These are phyloP conservation scores for Lentinula sp. DNA, from an alignment of 768 basidiomycete genomes.

Conservation along the genomic window DNA sequence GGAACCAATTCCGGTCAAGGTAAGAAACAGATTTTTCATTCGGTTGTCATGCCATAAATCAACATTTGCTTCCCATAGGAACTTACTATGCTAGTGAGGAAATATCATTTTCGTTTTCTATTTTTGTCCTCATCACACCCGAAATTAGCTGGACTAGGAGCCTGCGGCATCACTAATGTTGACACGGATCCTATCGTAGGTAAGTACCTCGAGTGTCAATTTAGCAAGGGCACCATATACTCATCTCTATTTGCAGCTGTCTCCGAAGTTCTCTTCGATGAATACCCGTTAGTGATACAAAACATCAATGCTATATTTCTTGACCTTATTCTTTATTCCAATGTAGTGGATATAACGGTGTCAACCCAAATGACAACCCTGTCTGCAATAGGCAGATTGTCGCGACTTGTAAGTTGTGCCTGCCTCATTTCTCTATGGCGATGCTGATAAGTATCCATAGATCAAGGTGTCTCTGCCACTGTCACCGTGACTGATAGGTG, in stretches of 20 bases:
- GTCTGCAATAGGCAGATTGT: constrained; percentile 49
- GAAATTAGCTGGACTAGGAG: constrained; percentile 48
- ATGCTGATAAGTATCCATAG: constrained; percentile 24
- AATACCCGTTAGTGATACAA: constrained; percentile 44
- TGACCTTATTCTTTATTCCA: not conserved
- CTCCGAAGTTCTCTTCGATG: constrained; percentile 49
- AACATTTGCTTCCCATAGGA: constrained; percentile 18
- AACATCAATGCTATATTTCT: not conserved
- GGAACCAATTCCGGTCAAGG: constrained; percentile 49
- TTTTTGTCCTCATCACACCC: not conserved
- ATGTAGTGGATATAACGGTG: constrained; percentile 44
- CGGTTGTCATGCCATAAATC: not conserved
- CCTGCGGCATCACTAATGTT: constrained; percentile 54
- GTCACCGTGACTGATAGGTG: constrained; percentile 62
- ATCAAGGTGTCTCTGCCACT: constrained; percentile 39
- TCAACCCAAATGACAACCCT: constrained; percentile 72
- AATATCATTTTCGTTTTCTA: not conserved
- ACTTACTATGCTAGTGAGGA: constrained; percentile 47
- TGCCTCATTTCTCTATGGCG: not conserved
- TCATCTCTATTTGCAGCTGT: constrained; percentile 34
- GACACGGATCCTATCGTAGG: constrained; percentile 38
- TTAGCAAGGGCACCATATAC: not conserved
- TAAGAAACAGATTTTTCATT: constrained; percentile 7
- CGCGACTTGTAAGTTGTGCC: constrained; percentile 41
- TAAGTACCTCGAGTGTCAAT: not conserved